phyloP scores from a whole-genome alignment of 805 yeast species.

The Schwanniomyces sp. region DNA sequence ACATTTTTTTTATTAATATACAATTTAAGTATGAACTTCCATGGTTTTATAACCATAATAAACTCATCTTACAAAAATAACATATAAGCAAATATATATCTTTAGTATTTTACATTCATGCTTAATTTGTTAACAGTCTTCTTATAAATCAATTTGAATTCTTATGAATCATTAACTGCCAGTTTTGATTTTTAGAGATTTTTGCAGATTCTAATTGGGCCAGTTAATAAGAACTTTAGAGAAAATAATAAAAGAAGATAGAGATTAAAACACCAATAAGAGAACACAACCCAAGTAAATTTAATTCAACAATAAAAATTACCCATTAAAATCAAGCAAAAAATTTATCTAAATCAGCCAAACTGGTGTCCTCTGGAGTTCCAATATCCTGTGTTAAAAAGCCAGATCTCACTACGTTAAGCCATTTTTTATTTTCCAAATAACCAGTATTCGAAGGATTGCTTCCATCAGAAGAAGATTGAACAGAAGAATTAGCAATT shows the following conservation, averaged over 20 bases:
- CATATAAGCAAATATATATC: not conserved
- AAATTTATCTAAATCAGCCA: conserved; percentile 58
- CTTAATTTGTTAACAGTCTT: not conserved
- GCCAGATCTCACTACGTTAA: conserved; percentile 71
- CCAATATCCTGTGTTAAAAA: conserved; percentile 76
- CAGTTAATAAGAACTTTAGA: not conserved
- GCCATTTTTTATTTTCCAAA: conserved; percentile 59
- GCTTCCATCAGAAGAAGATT: conserved; percentile 17
- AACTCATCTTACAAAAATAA: not conserved
- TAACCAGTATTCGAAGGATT: conserved; percentile 9
- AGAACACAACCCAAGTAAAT: conserved; percentile 1
- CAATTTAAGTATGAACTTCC: not conserved
- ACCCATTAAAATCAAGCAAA: conserved; percentile 19
- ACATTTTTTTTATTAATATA: not conserved
- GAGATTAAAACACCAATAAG: conserved; percentile 2
- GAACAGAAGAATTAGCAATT: conserved; percentile 37
- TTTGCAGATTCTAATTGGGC: not conserved
- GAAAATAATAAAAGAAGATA: not conserved
- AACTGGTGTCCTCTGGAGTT: conserved; percentile 73
- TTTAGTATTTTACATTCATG: not conserved
- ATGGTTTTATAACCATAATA: not conserved
- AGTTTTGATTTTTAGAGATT: not conserved
- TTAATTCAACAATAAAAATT: not conserved
- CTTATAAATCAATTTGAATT: not conserved
- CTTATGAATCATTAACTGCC: not conserved